These are phyloP conservation scores for Hypoxylon sp. DNA, from an alignment of 2,329 filamentous ascomycete species.

Conservation along the genomic window DNA sequence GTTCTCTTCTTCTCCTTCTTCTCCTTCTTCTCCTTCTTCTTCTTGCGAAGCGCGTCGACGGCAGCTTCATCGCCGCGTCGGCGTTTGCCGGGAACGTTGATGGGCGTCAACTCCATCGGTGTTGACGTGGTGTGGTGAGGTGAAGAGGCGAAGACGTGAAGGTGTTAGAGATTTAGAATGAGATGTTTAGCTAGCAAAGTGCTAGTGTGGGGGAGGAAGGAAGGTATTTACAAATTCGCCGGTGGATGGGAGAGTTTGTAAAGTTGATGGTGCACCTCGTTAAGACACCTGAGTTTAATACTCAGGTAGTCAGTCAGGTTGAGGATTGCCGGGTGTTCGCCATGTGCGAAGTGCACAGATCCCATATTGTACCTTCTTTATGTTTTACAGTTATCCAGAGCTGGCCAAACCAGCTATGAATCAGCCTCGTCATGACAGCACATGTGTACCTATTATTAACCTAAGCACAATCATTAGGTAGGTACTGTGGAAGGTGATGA, in stretches of 20 bases:
- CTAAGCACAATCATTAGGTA: neutral
- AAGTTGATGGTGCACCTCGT: neutral
- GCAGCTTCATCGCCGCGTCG: conserved; percentile 41
- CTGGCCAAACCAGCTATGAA: neutral
- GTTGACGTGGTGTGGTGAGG: neutral
- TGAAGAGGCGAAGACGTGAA: neutral
- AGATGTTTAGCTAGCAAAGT: neutral
- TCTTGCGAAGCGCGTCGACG: conserved; percentile 28
- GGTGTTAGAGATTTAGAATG: neutral
- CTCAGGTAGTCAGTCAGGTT: neutral
- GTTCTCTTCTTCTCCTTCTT: conserved; percentile 41
- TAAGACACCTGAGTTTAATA: neutral
- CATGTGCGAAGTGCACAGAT: neutral
- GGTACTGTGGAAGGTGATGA: too few relatives aligned
- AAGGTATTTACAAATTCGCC: neutral
- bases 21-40: conserved; percentile 1
- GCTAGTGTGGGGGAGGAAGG: neutral
- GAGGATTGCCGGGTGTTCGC: neutral
- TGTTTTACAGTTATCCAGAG: neutral
- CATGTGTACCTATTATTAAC: neutral
- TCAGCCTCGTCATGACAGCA: neutral
- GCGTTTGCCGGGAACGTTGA: conserved; percentile 65
- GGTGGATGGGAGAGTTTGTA: neutral
- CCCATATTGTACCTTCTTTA: neutral
- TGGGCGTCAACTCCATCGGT: conserved; percentile 64